A percentile compares a stretch with the other conserved stretches of the same genome.
Evolutionary conservation across 495 filamentous ascomycete species (phyloP).

Genomic region (Penicillium verhagenii): DNA sequence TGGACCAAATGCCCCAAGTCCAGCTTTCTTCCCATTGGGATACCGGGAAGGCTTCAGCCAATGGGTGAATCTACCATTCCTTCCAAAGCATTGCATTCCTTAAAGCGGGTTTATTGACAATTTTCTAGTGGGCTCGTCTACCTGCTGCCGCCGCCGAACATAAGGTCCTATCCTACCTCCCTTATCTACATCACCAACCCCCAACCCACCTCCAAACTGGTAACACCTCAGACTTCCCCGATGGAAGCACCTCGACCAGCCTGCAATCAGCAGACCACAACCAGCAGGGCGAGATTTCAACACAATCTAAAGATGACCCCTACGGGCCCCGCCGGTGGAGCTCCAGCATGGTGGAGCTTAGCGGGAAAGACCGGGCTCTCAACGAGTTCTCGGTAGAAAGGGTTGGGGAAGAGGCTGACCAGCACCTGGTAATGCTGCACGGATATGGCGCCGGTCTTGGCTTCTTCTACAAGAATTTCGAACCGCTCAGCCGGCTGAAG

Average conservation of each 20-base stretch:
- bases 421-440: constrained; percentile 95
- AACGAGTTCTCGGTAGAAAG: constrained; percentile 94
- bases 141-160: constrained; percentile 86
- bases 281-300: constrained; percentile 37
- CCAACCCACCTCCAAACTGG: constrained; percentile 70
- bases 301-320: constrained; percentile 65
- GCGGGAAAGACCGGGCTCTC: constrained; percentile 79
- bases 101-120: constrained; percentile 6
- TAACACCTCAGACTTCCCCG: constrained; percentile 42
- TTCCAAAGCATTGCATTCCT: not conserved
- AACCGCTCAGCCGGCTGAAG: constrained; percentile 68
- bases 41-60: constrained; percentile 90
- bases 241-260: constrained; percentile 38
- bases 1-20: constrained; percentile 30
- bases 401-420: constrained; percentile 67
- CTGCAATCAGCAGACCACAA: constrained; percentile 39
- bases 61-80: constrained; percentile 60
- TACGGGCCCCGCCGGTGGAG: constrained; percentile 85
- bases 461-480: constrained; percentile 98
- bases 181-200: constrained; percentile 72
- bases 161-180: constrained; percentile 82
- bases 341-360: constrained; percentile 78
- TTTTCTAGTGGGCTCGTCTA: constrained; percentile 72
- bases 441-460: constrained; percentile 94
- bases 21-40: constrained; percentile 72